Conservation (phyloP, 129 eudicot species). For the Escallonia rubra region DNA sequence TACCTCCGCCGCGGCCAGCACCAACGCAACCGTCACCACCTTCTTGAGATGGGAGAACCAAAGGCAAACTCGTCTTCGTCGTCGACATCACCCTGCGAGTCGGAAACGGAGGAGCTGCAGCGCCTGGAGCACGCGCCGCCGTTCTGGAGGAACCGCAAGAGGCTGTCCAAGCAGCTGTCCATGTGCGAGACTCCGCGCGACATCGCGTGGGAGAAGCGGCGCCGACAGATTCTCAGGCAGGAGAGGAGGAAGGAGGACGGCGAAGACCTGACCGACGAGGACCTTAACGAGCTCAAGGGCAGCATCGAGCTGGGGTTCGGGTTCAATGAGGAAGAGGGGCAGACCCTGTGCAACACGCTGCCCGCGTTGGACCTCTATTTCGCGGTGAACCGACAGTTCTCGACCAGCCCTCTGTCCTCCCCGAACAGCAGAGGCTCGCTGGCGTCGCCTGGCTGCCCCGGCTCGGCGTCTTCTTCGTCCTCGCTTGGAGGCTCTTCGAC, state of each 20-base stretch:
- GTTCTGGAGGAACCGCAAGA: conserved; percentile 21
- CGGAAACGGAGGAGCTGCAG: conserved; percentile 28
- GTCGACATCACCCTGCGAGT: conserved; percentile 1
- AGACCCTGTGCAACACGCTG: conserved; percentile 28
- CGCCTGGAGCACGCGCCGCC: conserved; percentile 29
- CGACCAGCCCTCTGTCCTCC: conserved; percentile 20
- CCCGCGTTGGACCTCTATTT: conserved; percentile 46
- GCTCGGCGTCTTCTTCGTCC: not conserved
- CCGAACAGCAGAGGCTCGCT: conserved; percentile 14
- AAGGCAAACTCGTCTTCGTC: not conserved
- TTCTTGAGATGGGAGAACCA: not conserved
- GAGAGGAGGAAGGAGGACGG: conserved; percentile 18
- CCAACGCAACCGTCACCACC: not conserved
- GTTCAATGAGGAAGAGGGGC: conserved; percentile 40
- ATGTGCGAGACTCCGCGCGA: conserved; percentile 30
- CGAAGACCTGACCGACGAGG: not conserved
- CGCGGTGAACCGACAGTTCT: conserved; percentile 28
- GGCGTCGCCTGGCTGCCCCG: not conserved
- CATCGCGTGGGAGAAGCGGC: conserved; percentile 30
- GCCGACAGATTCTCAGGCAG: conserved; percentile 9
- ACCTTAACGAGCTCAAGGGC: conserved; percentile 36
- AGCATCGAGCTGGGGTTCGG: conserved; percentile 45
- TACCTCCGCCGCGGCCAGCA: conserved; percentile 13
- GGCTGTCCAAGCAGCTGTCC: conserved; percentile 26
- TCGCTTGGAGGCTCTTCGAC: not conserved